Evolutionary conservation across 371 early-diverging fungal species (phyloP).

Genomic region (Paraphysoderma sedebokerense): DNA sequence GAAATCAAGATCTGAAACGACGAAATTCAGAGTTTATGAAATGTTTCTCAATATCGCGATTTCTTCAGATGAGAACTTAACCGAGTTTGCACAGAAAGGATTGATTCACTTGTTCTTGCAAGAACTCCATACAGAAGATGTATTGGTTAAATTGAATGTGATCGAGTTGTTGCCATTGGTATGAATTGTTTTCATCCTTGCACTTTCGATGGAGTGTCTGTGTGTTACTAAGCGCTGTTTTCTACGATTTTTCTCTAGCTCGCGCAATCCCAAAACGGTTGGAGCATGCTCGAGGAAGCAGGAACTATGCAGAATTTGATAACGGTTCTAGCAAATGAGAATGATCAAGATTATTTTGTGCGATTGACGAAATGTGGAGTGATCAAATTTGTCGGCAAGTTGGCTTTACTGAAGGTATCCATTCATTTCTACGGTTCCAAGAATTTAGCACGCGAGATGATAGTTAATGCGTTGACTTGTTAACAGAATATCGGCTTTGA

Average conservation of each 20-base stretch:
- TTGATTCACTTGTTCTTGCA: slow-evolving; percentile 10
- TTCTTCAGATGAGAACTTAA: slow-evolving; percentile 21
- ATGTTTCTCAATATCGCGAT: slow-evolving; percentile 19
- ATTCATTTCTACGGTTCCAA: slow-evolving; percentile 1
- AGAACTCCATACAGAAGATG: slow-evolving; percentile 20
- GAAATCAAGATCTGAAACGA: slow-evolving; percentile 21
- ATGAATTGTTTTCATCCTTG: background rate
- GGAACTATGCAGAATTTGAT: slow-evolving; percentile 13
- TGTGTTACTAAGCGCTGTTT: background rate
- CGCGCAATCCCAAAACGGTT: slow-evolving; percentile 13
- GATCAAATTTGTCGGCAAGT: slow-evolving; percentile 24
- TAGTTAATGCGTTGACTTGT: background rate
- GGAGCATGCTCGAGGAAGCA: slow-evolving; percentile 16
- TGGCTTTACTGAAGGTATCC: background rate
- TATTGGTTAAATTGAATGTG: slow-evolving; percentile 24
- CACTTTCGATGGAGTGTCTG: background rate
- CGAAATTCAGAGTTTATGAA: slow-evolving; percentile 29
- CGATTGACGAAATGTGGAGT: slow-evolving; percentile 17
- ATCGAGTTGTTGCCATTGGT: slow-evolving; percentile 28
- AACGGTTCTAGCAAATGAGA: slow-evolving; percentile 9
- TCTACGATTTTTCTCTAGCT: slow-evolving; percentile 6
- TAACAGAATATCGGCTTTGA: slow-evolving; percentile 12
- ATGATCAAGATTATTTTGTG: slow-evolving; percentile 12
- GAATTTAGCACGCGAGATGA: background rate
- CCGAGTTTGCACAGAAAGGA: slow-evolving; percentile 13